phyloP scores from a whole-genome alignment of 257 asterid species.

The Verbena officinalis region DNA sequence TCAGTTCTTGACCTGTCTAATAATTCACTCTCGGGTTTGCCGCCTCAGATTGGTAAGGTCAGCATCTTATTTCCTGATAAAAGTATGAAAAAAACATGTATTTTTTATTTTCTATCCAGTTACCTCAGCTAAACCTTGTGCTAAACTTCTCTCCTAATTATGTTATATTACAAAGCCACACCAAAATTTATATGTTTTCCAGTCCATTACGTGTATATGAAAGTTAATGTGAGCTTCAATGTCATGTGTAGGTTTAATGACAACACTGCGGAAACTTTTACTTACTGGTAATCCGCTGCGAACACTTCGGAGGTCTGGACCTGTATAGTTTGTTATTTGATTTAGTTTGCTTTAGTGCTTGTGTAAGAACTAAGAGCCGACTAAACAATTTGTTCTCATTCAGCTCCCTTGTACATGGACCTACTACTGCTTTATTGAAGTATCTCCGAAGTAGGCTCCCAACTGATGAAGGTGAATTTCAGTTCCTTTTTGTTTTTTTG shows the following conservation, averaged over 20 bases:
- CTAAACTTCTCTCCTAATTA: constrained; percentile 5
- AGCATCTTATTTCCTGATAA: constrained; percentile 35
- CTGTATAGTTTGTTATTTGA: constrained; percentile 19
- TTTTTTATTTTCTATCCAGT: background rate
- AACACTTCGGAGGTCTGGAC: constrained; percentile 81
- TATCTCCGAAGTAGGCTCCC: constrained; percentile 91
- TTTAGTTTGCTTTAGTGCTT: constrained; percentile 24
- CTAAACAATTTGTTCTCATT: constrained; percentile 29
- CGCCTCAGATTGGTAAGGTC: constrained; percentile 90
- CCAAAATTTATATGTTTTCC: background rate
- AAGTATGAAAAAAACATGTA: constrained; percentile 21
- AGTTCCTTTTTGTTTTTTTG: constrained; percentile 20
- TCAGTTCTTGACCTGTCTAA: constrained; percentile 90
- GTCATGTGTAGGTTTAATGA: constrained; percentile 73
- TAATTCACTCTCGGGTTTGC: constrained; percentile 90
- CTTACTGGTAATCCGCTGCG: constrained; percentile 92
- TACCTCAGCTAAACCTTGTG: constrained; percentile 9
- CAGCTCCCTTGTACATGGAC: constrained; percentile 92
- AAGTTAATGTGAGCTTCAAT: constrained; percentile 34
- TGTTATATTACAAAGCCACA: background rate
- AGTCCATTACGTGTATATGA: constrained; percentile 13
- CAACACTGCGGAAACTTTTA: constrained; percentile 86
- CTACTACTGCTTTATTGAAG: constrained; percentile 81
- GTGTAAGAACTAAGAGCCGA: constrained; percentile 20
- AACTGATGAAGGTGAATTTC: constrained; percentile 75